phyloP scores from a whole-genome alignment of 179 eudicot species.

The Pouteria campechiana region DNA sequence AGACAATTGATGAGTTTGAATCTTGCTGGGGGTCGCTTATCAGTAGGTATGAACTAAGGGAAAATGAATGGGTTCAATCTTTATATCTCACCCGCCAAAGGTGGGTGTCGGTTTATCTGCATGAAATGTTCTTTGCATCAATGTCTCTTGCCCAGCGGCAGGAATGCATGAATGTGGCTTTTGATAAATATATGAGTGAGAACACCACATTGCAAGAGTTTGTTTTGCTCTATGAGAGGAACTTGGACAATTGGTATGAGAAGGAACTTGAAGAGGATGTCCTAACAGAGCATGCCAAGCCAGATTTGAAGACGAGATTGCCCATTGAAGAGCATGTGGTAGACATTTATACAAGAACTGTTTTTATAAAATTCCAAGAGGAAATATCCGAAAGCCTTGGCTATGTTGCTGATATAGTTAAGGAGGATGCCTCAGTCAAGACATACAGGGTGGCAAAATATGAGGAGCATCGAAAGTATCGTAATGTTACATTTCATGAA shows the following conservation, averaged over 20 bases:
- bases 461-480: slow-evolving; percentile 32
- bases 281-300: slow-evolving; percentile 21
- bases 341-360: slow-evolving; percentile 25
- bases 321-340: slow-evolving; percentile 60
- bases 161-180: slow-evolving; percentile 14
- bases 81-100: slow-evolving; percentile 30
- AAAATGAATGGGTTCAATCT: slow-evolving; percentile 38
- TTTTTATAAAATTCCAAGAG: slow-evolving; percentile 39
- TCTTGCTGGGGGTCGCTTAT: slow-evolving; percentile 29
- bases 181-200: slow-evolving; percentile 20
- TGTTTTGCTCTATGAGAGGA: slow-evolving; percentile 34
- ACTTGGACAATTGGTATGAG: slow-evolving; percentile 26
- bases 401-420: slow-evolving; percentile 30
- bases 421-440: slow-evolving; percentile 19
- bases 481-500: slow-evolving; percentile 23
- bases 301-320: slow-evolving; percentile 37
- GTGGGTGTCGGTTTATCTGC: slow-evolving; percentile 42
- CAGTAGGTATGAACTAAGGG: slow-evolving; percentile 19
- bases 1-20: slow-evolving; percentile 35
- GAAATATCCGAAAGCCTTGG: slow-evolving; percentile 44
- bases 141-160: slow-evolving; percentile 6
- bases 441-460: slow-evolving; percentile 33
- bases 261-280: slow-evolving; percentile 33
- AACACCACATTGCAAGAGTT: slow-evolving; percentile 21
- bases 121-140: slow-evolving; percentile 36